Evolutionary conservation across 2,329 filamentous ascomycete species (phyloP).

Genomic region (Cytospora leucostoma): DNA sequence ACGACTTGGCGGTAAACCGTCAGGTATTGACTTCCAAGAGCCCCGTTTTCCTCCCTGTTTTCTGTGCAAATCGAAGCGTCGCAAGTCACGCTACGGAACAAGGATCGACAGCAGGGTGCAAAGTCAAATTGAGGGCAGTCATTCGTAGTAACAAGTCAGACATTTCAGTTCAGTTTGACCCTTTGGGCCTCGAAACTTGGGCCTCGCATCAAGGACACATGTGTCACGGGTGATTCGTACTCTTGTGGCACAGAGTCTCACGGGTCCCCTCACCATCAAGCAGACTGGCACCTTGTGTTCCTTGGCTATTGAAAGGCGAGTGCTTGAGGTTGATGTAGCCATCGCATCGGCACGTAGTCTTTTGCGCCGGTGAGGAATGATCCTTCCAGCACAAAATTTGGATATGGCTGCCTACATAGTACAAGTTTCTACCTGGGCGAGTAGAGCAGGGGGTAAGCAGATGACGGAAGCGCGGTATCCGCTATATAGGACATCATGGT

Average conservation of each 20-base stretch:
- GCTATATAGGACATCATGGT: neutral
- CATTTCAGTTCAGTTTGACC: neutral
- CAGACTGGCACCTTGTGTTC: no score
- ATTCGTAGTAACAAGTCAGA: neutral
- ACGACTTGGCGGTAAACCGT: no score
- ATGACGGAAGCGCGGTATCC: conserved; percentile 3
- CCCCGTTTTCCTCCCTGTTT: no score
- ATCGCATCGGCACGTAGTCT: no score
- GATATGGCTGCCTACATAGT: neutral
- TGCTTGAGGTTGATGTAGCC: no score
- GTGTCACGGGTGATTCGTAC: neutral
- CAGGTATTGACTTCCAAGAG: no score
- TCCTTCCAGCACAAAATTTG: neutral
- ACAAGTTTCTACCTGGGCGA: neutral
- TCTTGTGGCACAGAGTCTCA: neutral
- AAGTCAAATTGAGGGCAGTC: neutral
- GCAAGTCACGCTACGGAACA: neutral
- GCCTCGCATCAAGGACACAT: neutral
- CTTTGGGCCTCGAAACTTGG: neutral
- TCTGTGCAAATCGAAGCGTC: no score
- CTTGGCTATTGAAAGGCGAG: no score
- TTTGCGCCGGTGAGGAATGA: neutral
- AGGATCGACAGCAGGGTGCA: neutral
- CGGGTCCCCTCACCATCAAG: neutral
- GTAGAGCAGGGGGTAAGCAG: neutral